Conservation (phyloP, 768 basidiomycete genomes). For the Termitomyces sp. region DNA sequence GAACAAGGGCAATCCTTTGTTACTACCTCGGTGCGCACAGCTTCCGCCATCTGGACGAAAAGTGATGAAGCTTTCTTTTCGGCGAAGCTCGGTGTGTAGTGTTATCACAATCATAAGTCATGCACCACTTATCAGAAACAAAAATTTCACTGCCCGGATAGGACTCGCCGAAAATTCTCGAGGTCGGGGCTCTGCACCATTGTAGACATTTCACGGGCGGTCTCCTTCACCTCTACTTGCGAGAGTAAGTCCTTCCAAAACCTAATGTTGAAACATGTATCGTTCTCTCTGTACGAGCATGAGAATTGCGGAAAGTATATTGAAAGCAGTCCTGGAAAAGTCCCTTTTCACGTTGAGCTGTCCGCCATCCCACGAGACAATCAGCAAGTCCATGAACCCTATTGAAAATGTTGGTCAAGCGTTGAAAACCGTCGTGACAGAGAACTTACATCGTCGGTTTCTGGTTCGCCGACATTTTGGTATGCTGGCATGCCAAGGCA, state of each 20-base stretch:
- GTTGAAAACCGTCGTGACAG: too few species aligned
- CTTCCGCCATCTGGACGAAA: too few species aligned
- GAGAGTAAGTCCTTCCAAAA: background rate
- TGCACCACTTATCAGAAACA: too few species aligned
- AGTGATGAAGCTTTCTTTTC: too few species aligned
- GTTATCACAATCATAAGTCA: too few species aligned
- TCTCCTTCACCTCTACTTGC: background rate
- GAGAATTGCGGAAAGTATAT: background rate
- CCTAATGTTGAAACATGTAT: too few species aligned
- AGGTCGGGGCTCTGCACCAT: background rate
- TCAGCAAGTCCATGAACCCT: slow-evolving; percentile 6
- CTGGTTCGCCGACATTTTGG: slow-evolving; percentile 11
- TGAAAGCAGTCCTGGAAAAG: background rate
- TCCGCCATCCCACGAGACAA: background rate
- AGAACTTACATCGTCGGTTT: background rate
- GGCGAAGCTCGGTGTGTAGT: too few species aligned
- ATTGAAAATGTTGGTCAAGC: background rate
- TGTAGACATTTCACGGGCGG: too few species aligned
- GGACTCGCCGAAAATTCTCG: background rate
- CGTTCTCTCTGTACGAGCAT: too few species aligned
- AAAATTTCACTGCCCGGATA: too few species aligned
- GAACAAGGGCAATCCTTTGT: too few species aligned
- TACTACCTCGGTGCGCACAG: background rate
- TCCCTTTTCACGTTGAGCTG: background rate
- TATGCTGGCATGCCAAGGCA: slow-evolving; percentile 30